Percentiles rank a stretch among this genome's conserved stretches.
Evolutionary conservation across 192 early-diverging fungal species (phyloP).

Genomic region (Funneliformis mosseae): DNA sequence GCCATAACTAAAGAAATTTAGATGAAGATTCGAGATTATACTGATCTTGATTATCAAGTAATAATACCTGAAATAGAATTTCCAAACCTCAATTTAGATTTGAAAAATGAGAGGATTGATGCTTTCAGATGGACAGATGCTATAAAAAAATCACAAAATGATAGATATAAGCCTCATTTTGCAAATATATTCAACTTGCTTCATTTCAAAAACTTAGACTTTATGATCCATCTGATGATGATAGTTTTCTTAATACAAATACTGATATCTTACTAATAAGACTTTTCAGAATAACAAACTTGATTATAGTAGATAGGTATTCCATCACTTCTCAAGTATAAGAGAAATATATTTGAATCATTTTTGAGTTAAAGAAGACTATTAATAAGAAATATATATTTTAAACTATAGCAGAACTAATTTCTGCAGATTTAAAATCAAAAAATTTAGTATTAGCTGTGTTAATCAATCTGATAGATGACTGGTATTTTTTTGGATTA

Average conservation of each 20-base stretch:
- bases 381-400: not conserved
- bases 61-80: not conserved
- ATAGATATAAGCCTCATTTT: not conserved
- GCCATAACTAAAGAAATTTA: not conserved
- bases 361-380: conserved; percentile 12
- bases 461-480: not conserved
- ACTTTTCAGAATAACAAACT: not conserved
- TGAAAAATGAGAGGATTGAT: not conserved
- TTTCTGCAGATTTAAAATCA: not conserved
- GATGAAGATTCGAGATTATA: not conserved
- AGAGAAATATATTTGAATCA: not conserved
- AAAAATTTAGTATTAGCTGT: not conserved
- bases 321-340: not conserved
- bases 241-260: conserved; percentile 1
- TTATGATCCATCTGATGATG: conserved; percentile 2
- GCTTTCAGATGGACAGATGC: conserved; percentile 1
- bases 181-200: not conserved
- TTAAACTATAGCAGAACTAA: not conserved
- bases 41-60: conserved; percentile 5
- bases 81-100: not conserved
- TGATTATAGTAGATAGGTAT: not conserved
- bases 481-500: not conserved
- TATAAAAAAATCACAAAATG: conserved; percentile 8
- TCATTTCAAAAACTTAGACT: not conserved
- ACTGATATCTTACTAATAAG: conserved; percentile 6